Percentiles rank a stretch among this genome's conserved stretches.
Evolutionary conservation across 305 asterid genomes (phyloP).

Genomic region (Fraxinus greggii): DNA sequence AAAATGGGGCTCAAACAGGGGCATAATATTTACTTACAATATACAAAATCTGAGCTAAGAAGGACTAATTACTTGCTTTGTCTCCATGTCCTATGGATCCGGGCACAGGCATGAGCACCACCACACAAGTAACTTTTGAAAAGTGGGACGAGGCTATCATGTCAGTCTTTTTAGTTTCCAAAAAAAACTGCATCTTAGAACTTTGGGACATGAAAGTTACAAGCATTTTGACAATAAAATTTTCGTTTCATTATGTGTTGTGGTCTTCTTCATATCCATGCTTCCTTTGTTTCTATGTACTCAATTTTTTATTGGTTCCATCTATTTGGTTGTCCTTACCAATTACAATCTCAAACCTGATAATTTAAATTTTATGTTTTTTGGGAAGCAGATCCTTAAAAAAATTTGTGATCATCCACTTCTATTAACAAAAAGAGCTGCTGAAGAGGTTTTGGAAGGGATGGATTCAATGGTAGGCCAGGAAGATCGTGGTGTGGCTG

Average conservation of each 20-base stretch:
- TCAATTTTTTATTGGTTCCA: not conserved
- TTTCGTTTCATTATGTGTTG: not conserved
- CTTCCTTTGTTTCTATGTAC: not conserved
- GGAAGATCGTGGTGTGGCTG: slow-evolving; percentile 77
- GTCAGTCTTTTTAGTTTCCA: not conserved
- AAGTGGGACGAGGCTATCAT: not conserved
- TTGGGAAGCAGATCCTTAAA: slow-evolving; percentile 67
- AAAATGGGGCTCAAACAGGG: too few species aligned
- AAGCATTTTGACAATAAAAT: not conserved
- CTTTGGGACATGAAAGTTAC: not conserved
- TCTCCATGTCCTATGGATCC: not conserved
- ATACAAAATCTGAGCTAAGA: not conserved
- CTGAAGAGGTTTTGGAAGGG: slow-evolving; percentile 95
- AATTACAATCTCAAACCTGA: not conserved
- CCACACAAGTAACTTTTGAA: not conserved
- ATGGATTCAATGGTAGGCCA: slow-evolving; percentile 65
- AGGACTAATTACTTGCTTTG: not conserved
- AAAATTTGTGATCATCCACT: slow-evolving; percentile 97
- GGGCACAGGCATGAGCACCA: not conserved
- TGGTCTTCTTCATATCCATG: not conserved
- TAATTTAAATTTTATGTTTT: slow-evolving; percentile 1
- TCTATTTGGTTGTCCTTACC: not conserved
- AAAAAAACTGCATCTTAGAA: not conserved
- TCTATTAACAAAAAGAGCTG: slow-evolving; percentile 91
- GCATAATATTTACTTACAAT: not conserved